A percentile compares a stretch with the other conserved stretches of the same genome.
Conservation (phyloP, 2,329 filamentous ascomycete species). For the Colletotrichum ledebouriae region DNA sequence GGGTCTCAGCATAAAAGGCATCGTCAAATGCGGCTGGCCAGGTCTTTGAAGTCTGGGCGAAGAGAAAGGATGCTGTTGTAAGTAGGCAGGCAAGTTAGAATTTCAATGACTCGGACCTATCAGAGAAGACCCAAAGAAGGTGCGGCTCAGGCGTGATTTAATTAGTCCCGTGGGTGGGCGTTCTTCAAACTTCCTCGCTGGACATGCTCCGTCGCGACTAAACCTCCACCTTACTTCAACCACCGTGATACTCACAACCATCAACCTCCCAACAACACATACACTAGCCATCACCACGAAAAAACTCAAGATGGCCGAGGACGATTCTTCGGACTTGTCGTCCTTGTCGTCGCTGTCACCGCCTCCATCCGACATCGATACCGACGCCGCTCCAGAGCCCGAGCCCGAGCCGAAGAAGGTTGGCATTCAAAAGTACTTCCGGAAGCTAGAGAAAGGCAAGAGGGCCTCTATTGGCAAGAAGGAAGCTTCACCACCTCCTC, state of each 20-base stretch:
- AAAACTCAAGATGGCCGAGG: constrained; percentile 67
- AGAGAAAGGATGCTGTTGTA: constrained; percentile 16
- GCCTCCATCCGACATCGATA: constrained; percentile 59
- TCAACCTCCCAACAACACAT: constrained; percentile 18
- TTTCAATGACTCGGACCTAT: constrained; percentile 44
- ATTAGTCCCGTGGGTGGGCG: constrained; percentile 40
- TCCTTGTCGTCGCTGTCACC: constrained; percentile 65
- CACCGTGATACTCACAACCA: constrained; percentile 47
- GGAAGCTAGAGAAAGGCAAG: constrained; percentile 65
- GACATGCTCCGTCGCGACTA: constrained; percentile 37
- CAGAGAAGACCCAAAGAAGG: constrained; percentile 38
- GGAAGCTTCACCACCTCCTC: constrained; percentile 74
- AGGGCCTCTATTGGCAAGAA: constrained; percentile 60
- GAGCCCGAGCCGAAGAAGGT: constrained; percentile 63
- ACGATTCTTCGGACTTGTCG: constrained; percentile 75
- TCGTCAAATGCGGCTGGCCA: background rate
- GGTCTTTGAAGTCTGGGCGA: constrained; percentile 11
- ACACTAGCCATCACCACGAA: constrained; percentile 21
- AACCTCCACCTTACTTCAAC: constrained; percentile 43
- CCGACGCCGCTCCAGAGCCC: constrained; percentile 68
- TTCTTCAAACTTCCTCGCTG: constrained; percentile 41
- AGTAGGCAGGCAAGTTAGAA: constrained; percentile 32
- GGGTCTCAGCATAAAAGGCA: background rate
- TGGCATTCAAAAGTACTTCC: constrained; percentile 78
- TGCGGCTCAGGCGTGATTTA: constrained; percentile 43